phyloP scores from a whole-genome alignment of 2,329 filamentous ascomycete species.

The Trichoderma atroviride region DNA sequence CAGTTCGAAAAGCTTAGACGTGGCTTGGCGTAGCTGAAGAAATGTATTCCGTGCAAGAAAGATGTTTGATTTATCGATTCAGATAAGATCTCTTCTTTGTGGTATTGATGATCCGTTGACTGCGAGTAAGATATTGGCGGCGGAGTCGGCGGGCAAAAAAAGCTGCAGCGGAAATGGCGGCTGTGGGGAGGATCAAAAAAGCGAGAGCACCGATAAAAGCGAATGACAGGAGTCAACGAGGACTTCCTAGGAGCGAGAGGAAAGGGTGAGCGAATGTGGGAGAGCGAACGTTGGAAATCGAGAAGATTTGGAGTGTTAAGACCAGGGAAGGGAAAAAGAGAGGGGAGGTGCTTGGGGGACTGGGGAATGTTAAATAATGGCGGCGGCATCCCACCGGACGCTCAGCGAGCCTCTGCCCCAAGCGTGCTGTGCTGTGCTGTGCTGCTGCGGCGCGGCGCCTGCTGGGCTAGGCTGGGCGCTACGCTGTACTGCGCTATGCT shows the following conservation, averaged over 20 bases:
- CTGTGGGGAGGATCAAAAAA: constrained; percentile 50
- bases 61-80: not conserved
- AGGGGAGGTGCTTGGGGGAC: constrained; percentile 29
- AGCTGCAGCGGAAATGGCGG: constrained; percentile 30
- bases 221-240: constrained; percentile 76
- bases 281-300: constrained; percentile 33
- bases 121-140: constrained; percentile 5
- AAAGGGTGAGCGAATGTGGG: constrained; percentile 50
- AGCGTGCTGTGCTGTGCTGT: not conserved
- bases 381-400: not conserved
- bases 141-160: constrained; percentile 20
- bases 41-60: constrained; percentile 6
- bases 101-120: not conserved
- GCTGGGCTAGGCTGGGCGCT: constrained; percentile 3
- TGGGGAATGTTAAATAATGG: constrained; percentile 38
- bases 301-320: constrained; percentile 33
- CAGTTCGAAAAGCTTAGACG: constrained; percentile 6
- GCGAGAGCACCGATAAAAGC: constrained; percentile 61
- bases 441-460: not conserved
- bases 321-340: constrained; percentile 33
- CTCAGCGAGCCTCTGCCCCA: constrained; percentile 1
- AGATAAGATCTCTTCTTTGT: constrained; percentile 9
- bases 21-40: not conserved
- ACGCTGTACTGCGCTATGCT: not conserved
- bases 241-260: constrained; percentile 62